Evolutionary conservation across 2,329 filamentous ascomycete species (phyloP), one percentile per base, ranked within the genome.

Genomic region (Cladosporium oxysporum): DNA sequence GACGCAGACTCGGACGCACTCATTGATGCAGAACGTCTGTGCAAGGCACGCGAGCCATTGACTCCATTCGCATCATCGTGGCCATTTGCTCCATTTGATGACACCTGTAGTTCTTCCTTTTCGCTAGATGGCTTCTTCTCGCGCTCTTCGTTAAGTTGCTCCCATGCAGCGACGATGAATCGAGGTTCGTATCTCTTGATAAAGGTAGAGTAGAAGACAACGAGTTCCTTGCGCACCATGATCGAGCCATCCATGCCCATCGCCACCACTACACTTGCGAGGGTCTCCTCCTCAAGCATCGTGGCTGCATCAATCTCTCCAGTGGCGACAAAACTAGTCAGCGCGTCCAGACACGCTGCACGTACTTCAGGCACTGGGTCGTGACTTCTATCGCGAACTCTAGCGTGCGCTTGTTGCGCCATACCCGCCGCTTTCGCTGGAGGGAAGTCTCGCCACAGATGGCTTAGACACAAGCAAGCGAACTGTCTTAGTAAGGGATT

Each of bases 381-480:
- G 65, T 92, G 90, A 64, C 90, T 90, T 41, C 97, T 84, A 67
- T 89, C 88, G 58, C 91, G 91, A 2, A 99, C 84, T 73, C 92
- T 90, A 60, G 90, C 84, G 64, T 93, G 93, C 1, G 93, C 95
- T 70, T 90, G 90, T 74, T 93, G 92, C 57, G 92, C 85, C 67
- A 98, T 96, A n/a, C 92, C 95, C 71, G 91, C 87, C 91, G 94
- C 98, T 77, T 98, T 98, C 0, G 93, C 94, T 75, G 97, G 93
- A 1, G 93, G 88, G 62, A 93, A 90, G 72, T 96, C 91, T 70
- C 90, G 86, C 93, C 94, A 98, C 26, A 99, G 84, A 81, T 97
- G 94, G 76, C 94, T 97, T 68, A 99, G 87, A 79, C 94, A 98
- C 10, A 99, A 84, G 75, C 93, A 97, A 21, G 93, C 93, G 93